Conservation (phyloP, 2,329 filamentous ascomycete species). For the Plenodomus lindquistii region DNA sequence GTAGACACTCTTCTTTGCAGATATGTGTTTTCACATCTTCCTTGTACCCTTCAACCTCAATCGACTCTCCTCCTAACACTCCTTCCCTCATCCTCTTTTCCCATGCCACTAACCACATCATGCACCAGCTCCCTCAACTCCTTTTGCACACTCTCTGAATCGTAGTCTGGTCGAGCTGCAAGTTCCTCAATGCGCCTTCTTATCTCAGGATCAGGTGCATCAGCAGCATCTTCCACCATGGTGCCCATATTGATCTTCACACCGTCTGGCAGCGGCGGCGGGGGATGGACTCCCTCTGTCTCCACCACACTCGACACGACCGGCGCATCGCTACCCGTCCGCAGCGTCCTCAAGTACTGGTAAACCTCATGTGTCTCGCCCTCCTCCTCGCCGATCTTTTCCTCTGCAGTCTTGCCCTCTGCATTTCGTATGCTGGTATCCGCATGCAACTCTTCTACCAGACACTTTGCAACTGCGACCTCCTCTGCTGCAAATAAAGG, state of each 20-base stretch:
- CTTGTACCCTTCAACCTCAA: too few relatives aligned
- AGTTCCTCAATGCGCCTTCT: slow-evolving; percentile 85
- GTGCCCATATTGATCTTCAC: slow-evolving; percentile 78
- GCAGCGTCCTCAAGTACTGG: slow-evolving; percentile 62
- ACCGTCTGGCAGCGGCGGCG: slow-evolving; percentile 72
- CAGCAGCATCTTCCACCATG: slow-evolving; percentile 60
- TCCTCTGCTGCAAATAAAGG: slow-evolving; percentile 93
- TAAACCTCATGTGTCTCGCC: slow-evolving; percentile 77
- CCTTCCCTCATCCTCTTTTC: slow-evolving; percentile 63
- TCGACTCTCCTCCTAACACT: slow-evolving; percentile 43
- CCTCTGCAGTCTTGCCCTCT: slow-evolving; percentile 77
- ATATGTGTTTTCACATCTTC: too few relatives aligned
- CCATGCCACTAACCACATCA: slow-evolving; percentile 74
- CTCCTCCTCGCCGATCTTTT: slow-evolving; percentile 76
- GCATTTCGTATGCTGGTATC: slow-evolving; percentile 67
- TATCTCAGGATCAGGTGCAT: slow-evolving; percentile 79
- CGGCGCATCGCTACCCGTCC: slow-evolving; percentile 28
- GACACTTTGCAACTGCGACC: slow-evolving; percentile 72
- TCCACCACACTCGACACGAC: slow-evolving; percentile 25
- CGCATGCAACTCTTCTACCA: slow-evolving; percentile 81
- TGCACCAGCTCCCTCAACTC: slow-evolving; percentile 78
- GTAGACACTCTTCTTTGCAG: too few relatives aligned
- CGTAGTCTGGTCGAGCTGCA: slow-evolving; percentile 80
- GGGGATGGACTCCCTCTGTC: slow-evolving; percentile 38
- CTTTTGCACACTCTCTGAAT: slow-evolving; percentile 77